Evolutionary conservation across 257 asterid genomes (phyloP).

Genomic region (Solanum medicagineum): DNA sequence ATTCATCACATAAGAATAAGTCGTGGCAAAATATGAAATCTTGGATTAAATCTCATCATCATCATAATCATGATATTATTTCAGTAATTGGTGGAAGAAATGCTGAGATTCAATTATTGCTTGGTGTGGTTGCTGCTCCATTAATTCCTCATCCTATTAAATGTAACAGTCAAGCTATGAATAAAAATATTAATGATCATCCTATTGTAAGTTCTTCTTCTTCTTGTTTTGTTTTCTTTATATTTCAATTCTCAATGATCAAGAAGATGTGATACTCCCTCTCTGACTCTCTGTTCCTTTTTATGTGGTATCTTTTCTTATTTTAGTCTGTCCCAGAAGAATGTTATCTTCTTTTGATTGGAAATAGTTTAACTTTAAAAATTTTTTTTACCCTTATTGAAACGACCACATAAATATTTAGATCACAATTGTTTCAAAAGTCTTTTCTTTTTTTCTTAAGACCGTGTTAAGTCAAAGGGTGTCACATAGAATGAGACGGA

Average conservation of each 20-base stretch:
- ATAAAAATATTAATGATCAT: conserved; percentile 22
- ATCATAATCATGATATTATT: background rate
- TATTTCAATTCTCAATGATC: background rate
- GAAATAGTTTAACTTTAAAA: no score
- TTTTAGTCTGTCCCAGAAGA: no score
- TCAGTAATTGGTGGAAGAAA: conserved; percentile 35
- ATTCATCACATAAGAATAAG: conserved; percentile 7
- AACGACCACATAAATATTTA: no score
- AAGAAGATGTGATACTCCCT: background rate
- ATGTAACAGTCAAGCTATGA: background rate
- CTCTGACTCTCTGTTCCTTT: no score
- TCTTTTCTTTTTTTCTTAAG: no score
- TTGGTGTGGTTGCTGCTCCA: conserved; percentile 65
- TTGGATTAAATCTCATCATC: conserved; percentile 21
- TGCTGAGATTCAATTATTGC: conserved; percentile 51
- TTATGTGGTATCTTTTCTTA: no score
- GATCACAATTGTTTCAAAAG: no score
- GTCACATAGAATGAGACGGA: no score
- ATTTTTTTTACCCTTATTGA: no score
- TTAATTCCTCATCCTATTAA: conserved; percentile 34
- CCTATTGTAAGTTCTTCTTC: conserved; percentile 36
- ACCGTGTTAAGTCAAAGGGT: no score
- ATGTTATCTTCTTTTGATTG: no score
- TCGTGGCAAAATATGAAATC: conserved; percentile 20
- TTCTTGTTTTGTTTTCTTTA: no score